These are phyloP conservation scores for Diaporthe batatas DNA, from an alignment of 2,329 filamentous ascomycete species.

Conservation along the genomic window DNA sequence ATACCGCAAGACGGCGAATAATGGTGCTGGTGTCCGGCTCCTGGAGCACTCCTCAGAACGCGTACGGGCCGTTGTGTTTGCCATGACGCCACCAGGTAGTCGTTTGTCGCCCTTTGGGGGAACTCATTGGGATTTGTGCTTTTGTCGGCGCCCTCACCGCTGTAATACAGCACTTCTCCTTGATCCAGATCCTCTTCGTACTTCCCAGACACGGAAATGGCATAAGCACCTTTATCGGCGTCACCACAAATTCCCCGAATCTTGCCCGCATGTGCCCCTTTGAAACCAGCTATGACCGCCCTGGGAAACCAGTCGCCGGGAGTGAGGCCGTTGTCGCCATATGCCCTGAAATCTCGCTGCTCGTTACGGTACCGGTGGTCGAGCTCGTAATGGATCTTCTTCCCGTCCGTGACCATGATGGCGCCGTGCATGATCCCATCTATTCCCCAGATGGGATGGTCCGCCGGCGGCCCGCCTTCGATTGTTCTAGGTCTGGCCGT, in stretches of 20 bases:
- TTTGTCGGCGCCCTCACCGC: conserved; percentile 45
- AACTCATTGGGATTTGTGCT: conserved; percentile 4
- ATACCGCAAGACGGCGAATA: conserved; percentile 48
- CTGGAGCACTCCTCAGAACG: conserved; percentile 48
- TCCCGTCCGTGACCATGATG: conserved; percentile 7
- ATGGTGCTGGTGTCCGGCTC: background rate
- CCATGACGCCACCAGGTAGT: conserved; percentile 45
- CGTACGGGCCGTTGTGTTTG: conserved; percentile 44
- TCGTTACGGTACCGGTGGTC: conserved; percentile 41
- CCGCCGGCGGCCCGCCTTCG: conserved; percentile 40
- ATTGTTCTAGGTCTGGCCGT: background rate
- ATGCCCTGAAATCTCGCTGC: conserved; percentile 41
- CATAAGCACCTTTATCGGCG: conserved; percentile 61
- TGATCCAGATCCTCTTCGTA: conserved; percentile 49
- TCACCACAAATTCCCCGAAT: conserved; percentile 66
- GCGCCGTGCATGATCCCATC: conserved; percentile 51
- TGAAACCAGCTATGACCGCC: conserved; percentile 62
- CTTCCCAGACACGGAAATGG: conserved; percentile 62
- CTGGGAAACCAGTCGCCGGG: conserved; percentile 66
- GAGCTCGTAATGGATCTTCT: conserved; percentile 15
- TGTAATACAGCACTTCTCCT: conserved; percentile 47
- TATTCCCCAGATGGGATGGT: conserved; percentile 50
- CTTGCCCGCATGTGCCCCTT: conserved; percentile 64
- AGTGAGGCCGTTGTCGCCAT: conserved; percentile 52
- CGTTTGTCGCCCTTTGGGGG: conserved; percentile 39